Conservation (phyloP, 108 stramenopile species). For the Chaetoceros muelleri region DNA sequence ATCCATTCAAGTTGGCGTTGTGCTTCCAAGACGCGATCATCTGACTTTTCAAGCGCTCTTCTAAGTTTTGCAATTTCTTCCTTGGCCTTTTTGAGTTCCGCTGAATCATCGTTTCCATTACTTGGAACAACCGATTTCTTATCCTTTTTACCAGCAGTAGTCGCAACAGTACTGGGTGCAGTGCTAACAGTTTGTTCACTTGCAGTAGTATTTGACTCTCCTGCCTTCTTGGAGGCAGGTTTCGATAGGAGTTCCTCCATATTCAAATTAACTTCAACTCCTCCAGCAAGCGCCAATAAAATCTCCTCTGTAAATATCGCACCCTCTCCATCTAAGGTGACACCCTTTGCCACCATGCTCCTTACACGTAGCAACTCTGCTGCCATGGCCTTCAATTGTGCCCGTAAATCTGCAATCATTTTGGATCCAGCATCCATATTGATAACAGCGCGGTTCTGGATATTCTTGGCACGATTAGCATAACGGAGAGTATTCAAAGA, state of each 20-base stretch:
- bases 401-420: slow-evolving; percentile 28
- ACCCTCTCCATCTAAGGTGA: slow-evolving; percentile 19
- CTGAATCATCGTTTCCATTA: neutral
- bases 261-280: slow-evolving; percentile 16
- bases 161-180: neutral
- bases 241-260: slow-evolving; percentile 3
- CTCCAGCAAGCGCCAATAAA: slow-evolving; percentile 27
- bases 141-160: neutral
- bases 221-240: neutral
- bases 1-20: neutral
- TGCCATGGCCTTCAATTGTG: slow-evolving; percentile 38
- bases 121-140: neutral
- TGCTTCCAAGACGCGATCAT: neutral
- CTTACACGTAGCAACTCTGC: slow-evolving; percentile 39
- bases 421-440: slow-evolving; percentile 54
- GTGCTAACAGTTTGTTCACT: neutral
- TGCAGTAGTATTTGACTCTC: neutral
- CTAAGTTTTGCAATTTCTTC: slow-evolving; percentile 2
- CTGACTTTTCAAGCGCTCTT: neutral
- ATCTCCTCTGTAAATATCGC: slow-evolving; percentile 26
- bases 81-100: neutral
- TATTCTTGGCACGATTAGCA: slow-evolving; percentile 95
- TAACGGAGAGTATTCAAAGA: slow-evolving; percentile 91
- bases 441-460: slow-evolving; percentile 81
- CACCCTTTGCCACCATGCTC: slow-evolving; percentile 9